Evolutionary conservation across 2,329 filamentous ascomycete genomes (phyloP), one percentile per base, ranked within the genome.

Genomic region (Cercospora sp.): DNA sequence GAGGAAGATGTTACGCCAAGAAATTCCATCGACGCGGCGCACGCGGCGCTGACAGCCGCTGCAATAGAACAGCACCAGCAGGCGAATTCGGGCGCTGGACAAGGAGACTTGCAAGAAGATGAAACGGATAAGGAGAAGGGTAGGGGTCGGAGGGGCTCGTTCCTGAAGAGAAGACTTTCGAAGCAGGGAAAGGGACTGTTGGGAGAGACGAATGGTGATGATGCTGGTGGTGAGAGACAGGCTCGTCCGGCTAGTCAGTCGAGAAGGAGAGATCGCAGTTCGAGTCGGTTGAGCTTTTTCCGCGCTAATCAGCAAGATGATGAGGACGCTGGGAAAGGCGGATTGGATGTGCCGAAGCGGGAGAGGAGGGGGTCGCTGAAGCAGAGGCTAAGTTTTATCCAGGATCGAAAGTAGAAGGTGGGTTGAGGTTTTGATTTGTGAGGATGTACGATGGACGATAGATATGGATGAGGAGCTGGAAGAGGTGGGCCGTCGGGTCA

Each of bases 301-400:
- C 68, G 73, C 59, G 70, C 40, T 21, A 59, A 60, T 37, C 40
- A 49, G 55, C 34, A 59, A 9, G 63, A 62, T 45, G 69, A 65
- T 40, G 60, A 69, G 37, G 65, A 68, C 12, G 61, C 43, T 30
- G 30, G 34, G 63, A 60, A 63, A 59, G 63, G 58, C 28, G 40
- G 40, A 40, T 24, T 45, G 34, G 32, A 53, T 32, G 34, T 32
- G 21, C 32, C 55, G 32, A 61, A 34, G 30, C 18, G 61, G 9
- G 58, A 60, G 60, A 32, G 58, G 66, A 43, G 28, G 10, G 66
- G 65, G 7, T 63, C 45, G 13, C 87, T 96, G 72, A 88, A 90
- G 80, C 94, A 93, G 82, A 83, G 93, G 75, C 84, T 96, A 72
- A 95, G 91, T 78, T 83, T 93, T 74, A 83, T 96, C 2, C 55